phyloP scores from a whole-genome alignment of 2,329 filamentous ascomycete genomes.

The Epichloe typhina region DNA sequence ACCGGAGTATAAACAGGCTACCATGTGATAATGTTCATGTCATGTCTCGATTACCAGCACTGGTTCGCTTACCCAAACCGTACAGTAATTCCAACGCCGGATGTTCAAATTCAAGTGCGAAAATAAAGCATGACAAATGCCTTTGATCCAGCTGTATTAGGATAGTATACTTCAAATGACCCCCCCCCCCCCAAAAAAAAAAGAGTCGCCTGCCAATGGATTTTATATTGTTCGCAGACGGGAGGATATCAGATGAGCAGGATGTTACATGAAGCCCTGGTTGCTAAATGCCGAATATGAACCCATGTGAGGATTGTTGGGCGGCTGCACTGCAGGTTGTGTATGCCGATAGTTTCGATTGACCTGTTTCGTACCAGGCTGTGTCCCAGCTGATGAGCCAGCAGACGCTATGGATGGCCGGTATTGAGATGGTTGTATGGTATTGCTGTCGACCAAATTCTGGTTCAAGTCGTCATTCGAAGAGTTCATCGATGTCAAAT shows the following conservation, averaged over 20 bases:
- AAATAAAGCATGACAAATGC: not conserved
- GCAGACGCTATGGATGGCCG: not conserved
- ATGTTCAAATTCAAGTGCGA: not conserved
- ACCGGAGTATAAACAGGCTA: no score
- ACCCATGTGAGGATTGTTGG: not conserved
- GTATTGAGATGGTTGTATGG: not conserved
- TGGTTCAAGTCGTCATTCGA: not conserved
- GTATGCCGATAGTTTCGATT: not conserved
- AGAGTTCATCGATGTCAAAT: not conserved
- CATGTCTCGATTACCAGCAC: no score
- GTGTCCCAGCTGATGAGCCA: not conserved
- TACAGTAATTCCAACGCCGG: not conserved
- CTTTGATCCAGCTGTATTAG: not conserved
- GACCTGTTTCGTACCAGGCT: not conserved
- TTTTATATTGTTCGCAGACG: not conserved
- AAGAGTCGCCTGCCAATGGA: not conserved
- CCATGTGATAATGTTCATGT: no score
- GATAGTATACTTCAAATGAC: not conserved
- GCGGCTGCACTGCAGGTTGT: not conserved
- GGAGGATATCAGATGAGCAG: not conserved
- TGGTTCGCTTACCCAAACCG: no score
- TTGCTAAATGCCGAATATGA: constrained; percentile 2
- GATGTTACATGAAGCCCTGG: constrained; percentile 1
- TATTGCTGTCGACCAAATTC: not conserved
- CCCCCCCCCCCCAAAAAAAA: no score